These are phyloP conservation scores for Betula pendula DNA, from an alignment of 306 rosid genomes.

Conservation along the genomic window DNA sequence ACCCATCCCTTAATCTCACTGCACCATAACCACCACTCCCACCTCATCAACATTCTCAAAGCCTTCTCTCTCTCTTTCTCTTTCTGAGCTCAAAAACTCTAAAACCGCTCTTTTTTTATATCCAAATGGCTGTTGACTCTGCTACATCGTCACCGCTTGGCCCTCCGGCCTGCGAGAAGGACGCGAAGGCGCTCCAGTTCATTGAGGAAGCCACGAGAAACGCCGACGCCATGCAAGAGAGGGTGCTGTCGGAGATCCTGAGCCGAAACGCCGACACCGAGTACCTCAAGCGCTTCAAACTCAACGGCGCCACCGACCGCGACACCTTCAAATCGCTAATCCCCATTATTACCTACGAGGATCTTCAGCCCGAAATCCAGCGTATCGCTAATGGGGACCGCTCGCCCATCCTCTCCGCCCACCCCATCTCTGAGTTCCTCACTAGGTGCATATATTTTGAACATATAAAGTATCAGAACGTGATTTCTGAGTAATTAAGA, in stretches of 20 bases:
- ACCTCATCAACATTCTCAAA: background rate
- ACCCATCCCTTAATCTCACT: background rate
- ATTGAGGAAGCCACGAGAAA: conserved; percentile 53
- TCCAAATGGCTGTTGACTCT: conserved; percentile 50
- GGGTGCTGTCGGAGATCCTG: conserved; percentile 40
- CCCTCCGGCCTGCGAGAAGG: conserved; percentile 51
- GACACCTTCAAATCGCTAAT: conserved; percentile 33
- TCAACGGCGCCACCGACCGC: conserved; percentile 49
- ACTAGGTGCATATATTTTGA: conserved; percentile 34
- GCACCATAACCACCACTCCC: conserved; percentile 1
- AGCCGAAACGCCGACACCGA: conserved; percentile 49
- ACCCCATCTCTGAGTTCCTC: conserved; percentile 60
- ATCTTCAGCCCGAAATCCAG: conserved; percentile 56
- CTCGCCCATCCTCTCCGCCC: conserved; percentile 56
- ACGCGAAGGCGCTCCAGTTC: conserved; percentile 54
- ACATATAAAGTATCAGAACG: background rate
- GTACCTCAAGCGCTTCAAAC: conserved; percentile 44
- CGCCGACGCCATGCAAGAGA: conserved; percentile 50
- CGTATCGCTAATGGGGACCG: conserved; percentile 59
- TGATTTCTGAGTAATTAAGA: too few relatives aligned
- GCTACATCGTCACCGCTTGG: conserved; percentile 45
- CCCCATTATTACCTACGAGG: conserved; percentile 52
- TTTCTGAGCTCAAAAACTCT: background rate
- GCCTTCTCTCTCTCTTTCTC: background rate
- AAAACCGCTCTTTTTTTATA: background rate